Base-by-base conservation (phyloP, 768 basidiomycete genomes). In the Gelatoporia subvermispora region DNA sequence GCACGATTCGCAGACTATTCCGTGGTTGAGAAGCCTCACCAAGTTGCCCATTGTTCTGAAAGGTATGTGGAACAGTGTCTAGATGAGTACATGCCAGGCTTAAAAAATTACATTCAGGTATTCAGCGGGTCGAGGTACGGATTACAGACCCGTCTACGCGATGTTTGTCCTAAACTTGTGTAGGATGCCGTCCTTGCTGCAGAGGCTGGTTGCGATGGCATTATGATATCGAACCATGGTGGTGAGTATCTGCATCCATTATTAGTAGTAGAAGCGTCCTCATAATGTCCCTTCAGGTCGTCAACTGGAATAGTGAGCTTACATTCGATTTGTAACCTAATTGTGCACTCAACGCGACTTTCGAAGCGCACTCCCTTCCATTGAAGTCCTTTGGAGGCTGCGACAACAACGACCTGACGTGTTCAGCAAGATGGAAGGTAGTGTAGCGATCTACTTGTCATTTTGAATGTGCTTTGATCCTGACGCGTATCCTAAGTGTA, bases 191-290 rank as follows among this genome's bases (percentile, higher is more conserved):
- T 90, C 36, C 77, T 92, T 40, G 93, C 93, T 23, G 81, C 77
- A 16, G 83, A 93, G 52, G 78, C 85, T 24, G 90, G 92, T 11
- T 84, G 89, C 16, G 84, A 94, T 48, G 94, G 88, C 4, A 91
- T 97, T 52, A 73, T 94, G 48, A 68, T 97, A 8, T 90, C 87
- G 0, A 97, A 97, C 56, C 94, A 97, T 57, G 94, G 94, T 47
- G 94, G 90, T 77, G 58, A 55, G 70, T 45, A 22, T n/a, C 22
- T 41, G 24, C 44, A 21, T 8, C 40, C 41, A 15, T 24, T 4
- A 38, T 36, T 40, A 20, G 23, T 13, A 17, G 18, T 34, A 43
- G 5, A 10, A 31, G 37, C 35, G 45, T 54, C 20, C 53, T 46
- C n/a, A 28, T 43, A 24, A 21, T 9, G 36, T 13, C 42, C 34